Conservation (phyloP, 2,329 filamentous ascomycete genomes). For the Diaporthe capsici region DNA sequence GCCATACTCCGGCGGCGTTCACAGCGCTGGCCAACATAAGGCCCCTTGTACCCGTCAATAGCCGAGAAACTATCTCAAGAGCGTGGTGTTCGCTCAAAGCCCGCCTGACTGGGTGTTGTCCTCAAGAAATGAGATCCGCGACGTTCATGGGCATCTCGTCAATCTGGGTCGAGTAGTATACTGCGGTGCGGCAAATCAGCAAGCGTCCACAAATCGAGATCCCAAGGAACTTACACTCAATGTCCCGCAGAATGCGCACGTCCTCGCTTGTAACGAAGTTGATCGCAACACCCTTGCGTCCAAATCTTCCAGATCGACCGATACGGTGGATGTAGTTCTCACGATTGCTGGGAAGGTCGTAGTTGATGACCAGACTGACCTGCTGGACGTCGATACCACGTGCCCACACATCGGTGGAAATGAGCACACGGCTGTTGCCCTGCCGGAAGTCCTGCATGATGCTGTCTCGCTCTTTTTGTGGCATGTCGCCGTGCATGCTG, state of each 20-base stretch:
- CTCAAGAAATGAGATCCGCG: conserved; percentile 78
- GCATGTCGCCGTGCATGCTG: conserved; percentile 99
- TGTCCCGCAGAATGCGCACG: conserved; percentile 99
- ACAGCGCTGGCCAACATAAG: background rate
- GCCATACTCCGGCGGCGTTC: conserved; percentile 11
- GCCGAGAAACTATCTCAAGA: background rate
- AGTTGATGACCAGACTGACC: conserved; percentile 99
- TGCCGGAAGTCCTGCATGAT: conserved; percentile 99
- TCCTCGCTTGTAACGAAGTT: conserved; percentile 99
- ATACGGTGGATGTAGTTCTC: conserved; percentile 99
- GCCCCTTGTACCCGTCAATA: background rate
- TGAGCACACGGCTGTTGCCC: conserved; percentile 97
- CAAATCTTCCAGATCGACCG: conserved; percentile 99
- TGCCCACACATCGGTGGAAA: conserved; percentile 96
- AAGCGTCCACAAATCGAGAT: background rate
- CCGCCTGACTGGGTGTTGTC: background rate
- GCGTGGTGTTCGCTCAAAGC: background rate
- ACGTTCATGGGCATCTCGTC: conserved; percentile 99
- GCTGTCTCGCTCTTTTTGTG: conserved; percentile 95
- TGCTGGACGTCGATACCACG: conserved; percentile 99
- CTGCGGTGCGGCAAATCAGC: conserved; percentile 37
- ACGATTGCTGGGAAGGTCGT: conserved; percentile 97
- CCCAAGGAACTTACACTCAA: conserved; percentile 75
- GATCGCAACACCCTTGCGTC: conserved; percentile 99
- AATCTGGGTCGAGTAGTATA: conserved; percentile 99